phyloP scores from a whole-genome alignment of 1,139 yeast genomes.

The Suhomyces guaymorum region DNA sequence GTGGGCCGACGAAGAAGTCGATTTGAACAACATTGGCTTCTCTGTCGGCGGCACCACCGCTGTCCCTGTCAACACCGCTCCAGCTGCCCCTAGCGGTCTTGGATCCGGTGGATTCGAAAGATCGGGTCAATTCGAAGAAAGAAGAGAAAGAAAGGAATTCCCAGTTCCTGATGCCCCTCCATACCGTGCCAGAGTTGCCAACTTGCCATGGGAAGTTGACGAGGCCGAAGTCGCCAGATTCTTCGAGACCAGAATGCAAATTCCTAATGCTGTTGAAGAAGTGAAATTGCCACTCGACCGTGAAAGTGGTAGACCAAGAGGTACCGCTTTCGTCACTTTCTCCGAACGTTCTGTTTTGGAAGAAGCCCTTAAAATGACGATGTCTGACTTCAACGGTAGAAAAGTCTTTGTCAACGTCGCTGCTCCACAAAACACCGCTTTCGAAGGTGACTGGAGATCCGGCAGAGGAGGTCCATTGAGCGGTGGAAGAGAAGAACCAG shows the following conservation, averaged over 20 bases:
- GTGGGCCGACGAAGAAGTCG: conserved; percentile 34
- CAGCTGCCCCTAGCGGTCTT: conserved; percentile 13
- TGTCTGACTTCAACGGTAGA: conserved; percentile 70
- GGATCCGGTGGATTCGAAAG: conserved; percentile 10
- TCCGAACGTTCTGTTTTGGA: conserved; percentile 64
- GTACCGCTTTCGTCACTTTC: conserved; percentile 87
- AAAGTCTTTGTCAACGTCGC: conserved; percentile 85
- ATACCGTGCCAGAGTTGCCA: conserved; percentile 81
- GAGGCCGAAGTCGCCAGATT: conserved; percentile 69
- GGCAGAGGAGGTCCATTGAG: conserved; percentile 41
- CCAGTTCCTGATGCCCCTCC: conserved; percentile 95
- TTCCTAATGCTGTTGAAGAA: conserved; percentile 51
- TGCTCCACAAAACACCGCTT: conserved; percentile 68
- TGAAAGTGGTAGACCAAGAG: conserved; percentile 65
- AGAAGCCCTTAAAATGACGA: conserved; percentile 65
- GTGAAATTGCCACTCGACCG: conserved; percentile 72
- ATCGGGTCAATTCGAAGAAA: conserved; percentile 13
- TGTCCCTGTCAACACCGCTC: conserved; percentile 19
- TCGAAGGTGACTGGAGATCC: conserved; percentile 49
- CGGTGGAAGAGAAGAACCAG: conserved; percentile 26
- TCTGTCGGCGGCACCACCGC: conserved; percentile 29
- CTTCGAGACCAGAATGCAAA: conserved; percentile 63
- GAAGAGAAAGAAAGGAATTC: conserved; percentile 59
- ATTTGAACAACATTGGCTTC: conserved; percentile 27
- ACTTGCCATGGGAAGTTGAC: conserved; percentile 79